These are phyloP conservation scores for Nakaseomyces glabratus DNA, from an alignment of 1,139 yeast genomes.

Conservation along the genomic window DNA sequence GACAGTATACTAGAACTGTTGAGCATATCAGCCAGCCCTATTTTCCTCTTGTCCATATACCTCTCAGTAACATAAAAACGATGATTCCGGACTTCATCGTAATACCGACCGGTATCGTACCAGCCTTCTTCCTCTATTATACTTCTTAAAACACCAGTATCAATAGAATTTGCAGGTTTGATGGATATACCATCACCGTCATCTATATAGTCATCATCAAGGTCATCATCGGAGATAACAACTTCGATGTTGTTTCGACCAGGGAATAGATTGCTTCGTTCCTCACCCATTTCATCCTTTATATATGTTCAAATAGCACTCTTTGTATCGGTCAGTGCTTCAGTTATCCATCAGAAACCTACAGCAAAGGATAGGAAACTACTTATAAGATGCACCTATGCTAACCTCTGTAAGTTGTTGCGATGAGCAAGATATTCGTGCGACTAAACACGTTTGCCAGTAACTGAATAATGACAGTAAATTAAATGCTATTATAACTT, in stretches of 20 bases:
- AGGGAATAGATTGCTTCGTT: conserved; percentile 4
- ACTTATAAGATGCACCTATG: too few relatives aligned
- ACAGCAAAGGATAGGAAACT: too few relatives aligned
- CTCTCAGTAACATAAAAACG: conserved; percentile 19
- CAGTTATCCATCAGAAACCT: too few relatives aligned
- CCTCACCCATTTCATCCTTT: too few relatives aligned
- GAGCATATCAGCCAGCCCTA: conserved; percentile 8
- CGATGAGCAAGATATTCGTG: too few relatives aligned
- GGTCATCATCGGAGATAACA: conserved; percentile 2
- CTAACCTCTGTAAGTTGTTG: too few relatives aligned
- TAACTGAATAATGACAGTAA: too few relatives aligned
- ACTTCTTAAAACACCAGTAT: conserved; percentile 13
- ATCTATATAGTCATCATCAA: conserved; percentile 3
- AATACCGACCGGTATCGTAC: conserved; percentile 15
- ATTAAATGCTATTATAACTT: too few relatives aligned
- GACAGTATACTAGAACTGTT: conserved; percentile 1
- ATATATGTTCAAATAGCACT: too few relatives aligned
- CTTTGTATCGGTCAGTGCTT: too few relatives aligned
- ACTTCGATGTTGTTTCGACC: conserved; percentile 4
- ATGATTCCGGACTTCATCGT: conserved; percentile 16
- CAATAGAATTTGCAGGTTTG: conserved; percentile 10
- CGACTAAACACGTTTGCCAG: too few relatives aligned
- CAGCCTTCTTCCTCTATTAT: conserved; percentile 19
- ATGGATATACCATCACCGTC: background rate
- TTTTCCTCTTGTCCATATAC: conserved; percentile 12